These are phyloP conservation scores for Kockiozyma suomiensis DNA, from an alignment of 805 yeast species.

Conservation along the genomic window DNA sequence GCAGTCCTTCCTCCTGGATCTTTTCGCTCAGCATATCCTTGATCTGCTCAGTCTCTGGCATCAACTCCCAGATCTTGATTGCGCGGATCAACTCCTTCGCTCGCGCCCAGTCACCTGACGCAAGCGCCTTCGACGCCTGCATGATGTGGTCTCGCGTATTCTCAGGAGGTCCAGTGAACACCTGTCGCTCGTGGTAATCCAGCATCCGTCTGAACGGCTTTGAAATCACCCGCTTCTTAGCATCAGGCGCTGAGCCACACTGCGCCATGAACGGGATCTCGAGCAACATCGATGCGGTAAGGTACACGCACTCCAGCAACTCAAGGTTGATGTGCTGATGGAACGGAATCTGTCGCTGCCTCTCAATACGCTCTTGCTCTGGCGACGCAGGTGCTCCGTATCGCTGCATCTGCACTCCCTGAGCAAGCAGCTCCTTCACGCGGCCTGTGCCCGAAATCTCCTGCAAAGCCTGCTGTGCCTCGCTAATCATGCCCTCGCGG, in stretches of 20 bases:
- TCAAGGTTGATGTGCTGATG: slow-evolving; percentile 98
- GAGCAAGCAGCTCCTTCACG: slow-evolving; percentile 91
- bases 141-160: slow-evolving; percentile 90
- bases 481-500: slow-evolving; percentile 81
- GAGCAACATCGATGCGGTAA: slow-evolving; percentile 83
- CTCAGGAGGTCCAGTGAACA: slow-evolving; percentile 97
- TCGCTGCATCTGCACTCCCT: slow-evolving; percentile 68
- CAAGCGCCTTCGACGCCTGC: slow-evolving; percentile 87
- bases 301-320: slow-evolving; percentile 88
- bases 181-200: slow-evolving; percentile 91
- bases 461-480: slow-evolving; percentile 81
- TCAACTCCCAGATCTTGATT: slow-evolving; percentile 83
- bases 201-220: slow-evolving; percentile 89
- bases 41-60: slow-evolving; percentile 68
- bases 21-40: slow-evolving; percentile 72
- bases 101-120: slow-evolving; percentile 85
- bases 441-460: slow-evolving; percentile 86
- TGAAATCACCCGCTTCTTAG: slow-evolving; percentile 65
- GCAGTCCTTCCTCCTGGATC: slow-evolving; percentile 85
- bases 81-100: slow-evolving; percentile 71
- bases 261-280: slow-evolving; percentile 92
- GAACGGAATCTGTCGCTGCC: slow-evolving; percentile 87
- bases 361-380: slow-evolving; percentile 52
- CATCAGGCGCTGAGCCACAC: slow-evolving; percentile 51
- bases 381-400: slow-evolving; percentile 55